Evolutionary conservation across 177 flowering plant genomes (phyloP), one percentile per base, ranked within the genome.

Genomic region (Vitis hybrid): DNA sequence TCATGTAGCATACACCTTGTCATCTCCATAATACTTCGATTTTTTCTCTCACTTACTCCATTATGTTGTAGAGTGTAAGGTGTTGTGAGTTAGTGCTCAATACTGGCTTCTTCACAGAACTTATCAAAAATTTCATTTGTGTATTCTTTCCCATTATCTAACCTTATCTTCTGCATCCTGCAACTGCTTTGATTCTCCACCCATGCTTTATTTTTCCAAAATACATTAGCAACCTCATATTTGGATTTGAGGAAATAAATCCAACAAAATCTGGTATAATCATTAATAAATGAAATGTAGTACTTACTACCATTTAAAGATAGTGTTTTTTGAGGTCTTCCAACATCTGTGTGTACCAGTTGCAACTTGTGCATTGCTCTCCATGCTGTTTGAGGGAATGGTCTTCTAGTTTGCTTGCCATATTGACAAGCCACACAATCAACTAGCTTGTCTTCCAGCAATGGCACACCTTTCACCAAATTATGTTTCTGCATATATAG

Each of bases 361-460:
- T 59, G 12, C 9, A 59, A 15, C 61, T 59, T 15, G 61, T 59
- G 61, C n/a, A 20, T 59, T 59, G 61, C 34, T 59, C 0, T 59
- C 34, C 61, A 59, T 59, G 61, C 0, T 18, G 20, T 59, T 19
- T 20, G 61, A 19, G 61, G 61, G 26, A 59, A 59, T 2, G 61
- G 61, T 22, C 22, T 15, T 22, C 29, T 19, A 22, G 9, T 18
- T 59, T 59, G 61, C 29, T 59, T 59, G 29, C 39, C 61, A 59
- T 22, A 59, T 22, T 59, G 12, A 59, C 61, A 59, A 59, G 34
- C 34, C 20, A 59, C 26, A 59, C 61, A 59, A 59, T 59, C 3
- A 59, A 0, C 9, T 59, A 59, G 39, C 13, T 22, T 59, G 29
- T 19, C 61, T 22, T 59, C 61, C 15, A 59, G 1, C 13, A 18